Evolutionary conservation across 2,329 filamentous ascomycete species (phyloP).

Genomic region (Xylariaceae sp.): DNA sequence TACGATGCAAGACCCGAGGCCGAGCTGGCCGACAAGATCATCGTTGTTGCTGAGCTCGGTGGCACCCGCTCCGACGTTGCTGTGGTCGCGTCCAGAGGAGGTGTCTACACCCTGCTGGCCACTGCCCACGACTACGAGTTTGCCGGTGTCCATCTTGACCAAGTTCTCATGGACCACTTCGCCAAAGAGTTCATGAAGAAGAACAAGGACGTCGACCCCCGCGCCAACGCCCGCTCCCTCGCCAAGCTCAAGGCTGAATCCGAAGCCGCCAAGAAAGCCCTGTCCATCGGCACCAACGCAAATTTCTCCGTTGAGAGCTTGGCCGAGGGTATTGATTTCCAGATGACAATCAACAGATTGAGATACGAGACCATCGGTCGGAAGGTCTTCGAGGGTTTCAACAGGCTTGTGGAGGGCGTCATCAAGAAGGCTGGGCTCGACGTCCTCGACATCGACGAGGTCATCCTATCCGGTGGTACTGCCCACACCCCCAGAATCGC

Average conservation of each 20-base stretch:
- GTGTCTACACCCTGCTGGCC: constrained; percentile 93
- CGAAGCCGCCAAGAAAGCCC: constrained; percentile 86
- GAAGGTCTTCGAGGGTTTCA: constrained; percentile 86
- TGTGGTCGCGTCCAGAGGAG: constrained; percentile 84
- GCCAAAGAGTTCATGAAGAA: constrained; percentile 99
- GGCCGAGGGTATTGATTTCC: constrained; percentile 84
- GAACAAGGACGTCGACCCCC: constrained; percentile 77
- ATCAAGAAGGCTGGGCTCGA: constrained; percentile 92
- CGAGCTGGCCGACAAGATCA: constrained; percentile 74
- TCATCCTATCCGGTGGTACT: constrained; percentile 87
- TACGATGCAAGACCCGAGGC: constrained; percentile 84
- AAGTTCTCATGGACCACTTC: constrained; percentile 91
- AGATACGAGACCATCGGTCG: constrained; percentile 85
- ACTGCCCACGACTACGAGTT: constrained; percentile 96
- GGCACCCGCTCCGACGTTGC: constrained; percentile 90
- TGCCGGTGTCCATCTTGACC: constrained; percentile 79
- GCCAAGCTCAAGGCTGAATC: constrained; percentile 92
- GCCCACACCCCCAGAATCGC: constrained; percentile 94
- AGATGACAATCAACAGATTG: constrained; percentile 85
- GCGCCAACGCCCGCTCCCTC: constrained; percentile 73
- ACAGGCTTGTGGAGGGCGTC: constrained; percentile 75
- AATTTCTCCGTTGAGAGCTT: constrained; percentile 91
- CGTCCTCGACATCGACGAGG: constrained; percentile 88
- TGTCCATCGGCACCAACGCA: constrained; percentile 83
- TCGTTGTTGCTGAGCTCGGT: constrained; percentile 89